Evolutionary conservation across 306 rosid genomes (phyloP), one percentile per base, ranked within the genome.

Genomic region (Dalbergia oliveri): DNA sequence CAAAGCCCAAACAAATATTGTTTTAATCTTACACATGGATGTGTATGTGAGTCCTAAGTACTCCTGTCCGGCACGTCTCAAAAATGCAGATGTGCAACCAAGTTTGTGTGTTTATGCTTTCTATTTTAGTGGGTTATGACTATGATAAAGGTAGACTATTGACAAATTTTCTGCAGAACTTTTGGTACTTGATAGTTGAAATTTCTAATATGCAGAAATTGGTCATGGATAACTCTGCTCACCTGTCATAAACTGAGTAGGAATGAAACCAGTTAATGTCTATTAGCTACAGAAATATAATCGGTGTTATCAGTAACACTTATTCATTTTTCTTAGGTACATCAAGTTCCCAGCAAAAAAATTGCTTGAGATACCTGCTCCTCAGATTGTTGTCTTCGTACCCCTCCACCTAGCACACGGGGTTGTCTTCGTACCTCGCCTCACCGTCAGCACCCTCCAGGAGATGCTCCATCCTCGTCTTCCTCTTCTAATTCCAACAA

Each of bases 331-430:
- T 77, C 57, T 65, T 73, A 90, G 93, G 90, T 85, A 66, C 94
- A 69, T 75, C 91, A 68, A 74, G 71, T 67, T 74, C 86, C 87
- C 82, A 86, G 82, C 86, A 90, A 87, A 91, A 94, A 88, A 75
- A 10, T 75, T 50, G 89, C 93, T 56, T 2, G 97, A 94, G 77
- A 94, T 94, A 69, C 97, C 98, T 23, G 92, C 98, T 77, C 98
- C 98, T 73, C 92, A 89, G 89, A 92, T 75, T 81, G 97, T 92
- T 61, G 76, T 88, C 50, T n/a, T n/a, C n/a, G n/a, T n/a, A n/a
- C n/a, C n/a, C n/a, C n/a, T n/a, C n/a, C n/a, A n/a, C n/a, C n/a
- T n/a, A n/a, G n/a, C n/a, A n/a, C n/a, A n/a, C n/a, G n/a, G n/a
- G n/a, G n/a, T n/a, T n/a, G n/a, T n/a, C n/a, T n/a, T n/a, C n/a